These are phyloP conservation scores for Kondoa subrosea DNA, from an alignment of 768 basidiomycete species.

Conservation along the genomic window DNA sequence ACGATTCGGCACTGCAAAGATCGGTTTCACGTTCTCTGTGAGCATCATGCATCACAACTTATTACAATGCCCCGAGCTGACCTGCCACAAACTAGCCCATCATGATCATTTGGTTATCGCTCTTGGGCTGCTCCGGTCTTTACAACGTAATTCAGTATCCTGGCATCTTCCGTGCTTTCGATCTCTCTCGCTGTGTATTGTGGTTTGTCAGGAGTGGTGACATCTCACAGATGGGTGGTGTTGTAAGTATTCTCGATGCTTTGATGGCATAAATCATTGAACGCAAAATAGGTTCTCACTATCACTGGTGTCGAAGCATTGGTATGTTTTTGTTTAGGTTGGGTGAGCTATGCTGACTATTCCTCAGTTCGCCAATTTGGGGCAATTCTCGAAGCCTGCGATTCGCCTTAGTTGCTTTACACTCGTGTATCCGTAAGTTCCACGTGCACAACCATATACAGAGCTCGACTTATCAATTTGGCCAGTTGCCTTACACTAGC, in stretches of 20 bases:
- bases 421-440: constrained; percentile 46
- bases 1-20: constrained; percentile 44
- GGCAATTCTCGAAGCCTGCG: constrained; percentile 48
- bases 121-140: constrained; percentile 42
- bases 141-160: constrained; percentile 43
- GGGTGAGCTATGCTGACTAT: too few species aligned
- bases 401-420: constrained; percentile 40
- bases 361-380: constrained; percentile 42
- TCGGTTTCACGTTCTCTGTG: constrained; percentile 44
- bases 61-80: too few species aligned
- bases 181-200: constrained; percentile 49
- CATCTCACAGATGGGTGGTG: constrained; percentile 47
- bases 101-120: constrained; percentile 43
- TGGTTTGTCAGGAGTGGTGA: constrained; percentile 50
- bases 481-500: constrained; percentile 47
- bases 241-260: too few species aligned
- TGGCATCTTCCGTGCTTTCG: constrained; percentile 50
- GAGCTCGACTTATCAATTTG: too few species aligned
- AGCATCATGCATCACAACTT: too few species aligned
- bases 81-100: too few species aligned
- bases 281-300: too few species aligned
- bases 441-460: too few species aligned
- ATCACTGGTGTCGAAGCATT: constrained; percentile 47
- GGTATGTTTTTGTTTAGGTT: too few species aligned
- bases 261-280: too few species aligned